phyloP scores from a whole-genome alignment of 441 rosid species.

The Croton setiger region DNA sequence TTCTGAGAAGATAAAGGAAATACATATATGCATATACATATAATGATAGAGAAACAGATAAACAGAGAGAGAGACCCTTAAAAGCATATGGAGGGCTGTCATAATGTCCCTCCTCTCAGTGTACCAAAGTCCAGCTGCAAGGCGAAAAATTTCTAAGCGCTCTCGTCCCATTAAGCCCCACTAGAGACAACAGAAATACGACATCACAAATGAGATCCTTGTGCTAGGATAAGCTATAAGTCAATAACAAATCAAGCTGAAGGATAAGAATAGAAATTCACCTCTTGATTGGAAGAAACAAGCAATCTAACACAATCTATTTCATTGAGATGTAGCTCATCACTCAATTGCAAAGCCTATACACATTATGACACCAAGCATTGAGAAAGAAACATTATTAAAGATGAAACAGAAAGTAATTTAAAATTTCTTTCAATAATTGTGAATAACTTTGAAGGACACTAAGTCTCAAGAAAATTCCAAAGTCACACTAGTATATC shows the following conservation, averaged over 20 bases:
- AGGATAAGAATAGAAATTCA: constrained; percentile 29
- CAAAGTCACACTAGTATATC: background rate
- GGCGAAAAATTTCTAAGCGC: constrained; percentile 73
- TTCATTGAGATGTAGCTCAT: constrained; percentile 91
- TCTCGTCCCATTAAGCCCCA: constrained; percentile 89
- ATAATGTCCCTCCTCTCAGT: constrained; percentile 82
- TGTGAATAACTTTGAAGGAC: background rate
- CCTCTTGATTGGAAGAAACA: constrained; percentile 93
- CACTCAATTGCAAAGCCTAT: constrained; percentile 82
- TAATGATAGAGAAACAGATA: background rate
- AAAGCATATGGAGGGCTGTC: constrained; percentile 70
- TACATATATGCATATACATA: background rate
- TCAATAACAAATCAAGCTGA: constrained; percentile 18
- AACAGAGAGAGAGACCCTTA: constrained; percentile 52
- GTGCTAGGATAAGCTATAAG: background rate
- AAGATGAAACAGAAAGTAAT: background rate
- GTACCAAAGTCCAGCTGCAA: constrained; percentile 95
- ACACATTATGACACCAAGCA: constrained; percentile 12
- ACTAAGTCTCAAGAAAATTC: background rate
- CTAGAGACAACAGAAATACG: constrained; percentile 36
- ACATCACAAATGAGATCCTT: constrained; percentile 12
- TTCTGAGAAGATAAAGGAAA: constrained; percentile 4
- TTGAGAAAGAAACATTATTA: constrained; percentile 8
- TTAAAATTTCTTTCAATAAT: background rate
- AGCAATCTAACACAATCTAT: constrained; percentile 77